These are phyloP conservation scores for Picochlorum sp. DNA, from an alignment of 139 green algal genomes.

Conservation along the genomic window DNA sequence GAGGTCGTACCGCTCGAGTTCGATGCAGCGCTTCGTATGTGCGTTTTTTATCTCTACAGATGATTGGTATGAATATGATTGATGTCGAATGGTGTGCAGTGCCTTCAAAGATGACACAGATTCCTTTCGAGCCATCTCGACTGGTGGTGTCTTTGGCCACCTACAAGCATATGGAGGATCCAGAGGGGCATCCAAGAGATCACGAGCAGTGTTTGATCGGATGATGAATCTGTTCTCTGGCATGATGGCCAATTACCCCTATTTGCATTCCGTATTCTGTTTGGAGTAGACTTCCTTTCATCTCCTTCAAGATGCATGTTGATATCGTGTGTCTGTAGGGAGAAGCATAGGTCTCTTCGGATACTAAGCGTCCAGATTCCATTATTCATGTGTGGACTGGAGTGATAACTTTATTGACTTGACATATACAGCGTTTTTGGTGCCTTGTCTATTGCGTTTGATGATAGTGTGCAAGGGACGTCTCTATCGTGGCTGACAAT, in stretches of 20 bases:
- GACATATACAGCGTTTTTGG: constrained; percentile 29
- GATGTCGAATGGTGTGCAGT: neutral
- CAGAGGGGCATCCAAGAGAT: neutral
- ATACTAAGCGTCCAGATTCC: neutral
- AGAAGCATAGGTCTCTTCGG: neutral
- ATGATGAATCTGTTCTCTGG: neutral
- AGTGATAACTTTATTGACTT: constrained; percentile 14
- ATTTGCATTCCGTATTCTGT: too few species aligned
- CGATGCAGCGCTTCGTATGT: too few species aligned
- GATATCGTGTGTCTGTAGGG: too few species aligned
- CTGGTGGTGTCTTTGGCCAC: neutral
- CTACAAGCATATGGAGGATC: neutral
- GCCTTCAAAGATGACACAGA: neutral
- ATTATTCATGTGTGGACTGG: neutral
- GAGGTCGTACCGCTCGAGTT: too few species aligned
- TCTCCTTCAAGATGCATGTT: neutral
- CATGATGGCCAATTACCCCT: neutral
- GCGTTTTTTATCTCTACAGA: too few species aligned
- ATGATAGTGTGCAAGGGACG: neutral
- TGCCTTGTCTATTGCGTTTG: constrained; percentile 19
- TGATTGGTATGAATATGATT: too few species aligned
- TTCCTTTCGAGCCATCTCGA: neutral
- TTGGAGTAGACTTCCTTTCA: neutral
- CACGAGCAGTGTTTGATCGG: neutral
- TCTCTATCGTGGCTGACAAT: constrained; percentile 15